These are phyloP conservation scores for Macrocybe gigantea DNA, from an alignment of 768 basidiomycete species.

Conservation along the genomic window DNA sequence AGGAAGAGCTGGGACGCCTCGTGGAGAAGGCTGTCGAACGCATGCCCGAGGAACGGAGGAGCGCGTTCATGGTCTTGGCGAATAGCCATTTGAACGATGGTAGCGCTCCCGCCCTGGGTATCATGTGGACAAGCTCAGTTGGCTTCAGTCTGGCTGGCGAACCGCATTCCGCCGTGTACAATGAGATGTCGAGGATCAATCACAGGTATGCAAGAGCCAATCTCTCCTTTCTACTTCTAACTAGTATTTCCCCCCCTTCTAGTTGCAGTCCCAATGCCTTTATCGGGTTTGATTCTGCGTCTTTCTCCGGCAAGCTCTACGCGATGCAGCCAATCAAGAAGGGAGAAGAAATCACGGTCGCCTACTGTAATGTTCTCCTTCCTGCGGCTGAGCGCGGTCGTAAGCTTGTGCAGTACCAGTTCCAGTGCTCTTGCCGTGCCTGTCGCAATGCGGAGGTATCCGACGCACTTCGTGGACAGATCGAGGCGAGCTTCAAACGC, in stretches of 20 bases:
- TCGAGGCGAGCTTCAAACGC: too few species aligned
- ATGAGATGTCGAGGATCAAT: constrained; percentile 18
- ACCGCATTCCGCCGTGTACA: constrained; percentile 6
- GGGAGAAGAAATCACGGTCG: constrained; percentile 27
- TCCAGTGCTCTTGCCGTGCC: constrained; percentile 28
- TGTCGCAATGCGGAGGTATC: constrained; percentile 9
- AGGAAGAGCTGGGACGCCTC: constrained; percentile 2
- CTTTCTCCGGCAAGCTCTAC: constrained; percentile 22
- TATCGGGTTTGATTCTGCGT: constrained; percentile 14
- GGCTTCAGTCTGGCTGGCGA: constrained; percentile 1
- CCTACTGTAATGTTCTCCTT: constrained; percentile 14
- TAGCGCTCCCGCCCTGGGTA: constrained; percentile 21
- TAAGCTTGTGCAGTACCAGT: constrained; percentile 20
- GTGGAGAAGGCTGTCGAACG: constrained; percentile 13
- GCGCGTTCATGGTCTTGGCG: constrained; percentile 17
- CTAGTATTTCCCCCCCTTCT: not conserved
- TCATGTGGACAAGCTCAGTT: constrained; percentile 22
- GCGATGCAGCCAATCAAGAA: constrained; percentile 21
- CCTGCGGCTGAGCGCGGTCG: constrained; percentile 16
- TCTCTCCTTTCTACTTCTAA: constrained; percentile 1
- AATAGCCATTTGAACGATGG: constrained; percentile 24
- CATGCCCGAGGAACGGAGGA: constrained; percentile 13
- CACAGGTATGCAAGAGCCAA: constrained; percentile 13
- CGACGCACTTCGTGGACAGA: too few species aligned
- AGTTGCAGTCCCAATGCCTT: constrained; percentile 19